Evolutionary conservation across 2,329 filamentous ascomycete genomes (phyloP).

Genomic region (Acarospora socialis): DNA sequence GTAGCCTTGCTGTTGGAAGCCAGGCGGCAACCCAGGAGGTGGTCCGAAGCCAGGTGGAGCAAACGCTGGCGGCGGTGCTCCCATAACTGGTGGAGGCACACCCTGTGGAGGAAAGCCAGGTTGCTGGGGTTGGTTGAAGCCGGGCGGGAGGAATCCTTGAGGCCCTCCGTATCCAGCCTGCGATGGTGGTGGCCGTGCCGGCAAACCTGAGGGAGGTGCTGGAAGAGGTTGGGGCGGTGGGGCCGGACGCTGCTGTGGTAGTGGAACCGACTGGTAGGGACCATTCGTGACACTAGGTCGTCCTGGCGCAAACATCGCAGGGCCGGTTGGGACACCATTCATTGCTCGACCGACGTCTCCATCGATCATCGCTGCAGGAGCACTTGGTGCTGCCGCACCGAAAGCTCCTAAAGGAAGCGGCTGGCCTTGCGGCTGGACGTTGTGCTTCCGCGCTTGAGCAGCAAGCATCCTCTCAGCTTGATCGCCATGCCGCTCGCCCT

Average conservation of each 20-base stretch:
- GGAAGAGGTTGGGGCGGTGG: slow-evolving; percentile 39
- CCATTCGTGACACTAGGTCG: slow-evolving; percentile 28
- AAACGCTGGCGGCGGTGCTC: slow-evolving; percentile 37
- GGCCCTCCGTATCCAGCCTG: slow-evolving; percentile 56
- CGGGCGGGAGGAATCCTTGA: slow-evolving; percentile 36
- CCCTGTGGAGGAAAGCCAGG: slow-evolving; percentile 26
- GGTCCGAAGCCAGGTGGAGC: slow-evolving; percentile 33
- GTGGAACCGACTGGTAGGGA: slow-evolving; percentile 28
- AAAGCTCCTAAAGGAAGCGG: slow-evolving; percentile 63
- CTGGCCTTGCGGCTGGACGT: slow-evolving; percentile 70
- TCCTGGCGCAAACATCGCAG: slow-evolving; percentile 25
- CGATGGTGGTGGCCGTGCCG: slow-evolving; percentile 55
- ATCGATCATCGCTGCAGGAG: slow-evolving; percentile 31
- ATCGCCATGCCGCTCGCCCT: slow-evolving; percentile 91
- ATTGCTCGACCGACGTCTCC: slow-evolving; percentile 19
- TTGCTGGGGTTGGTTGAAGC: slow-evolving; percentile 21
- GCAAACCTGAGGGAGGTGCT: slow-evolving; percentile 39
- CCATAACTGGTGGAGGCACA: slow-evolving; percentile 27
- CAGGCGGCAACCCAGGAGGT: slow-evolving; percentile 19
- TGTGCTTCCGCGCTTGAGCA: slow-evolving; percentile 83
- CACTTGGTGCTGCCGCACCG: slow-evolving; percentile 27
- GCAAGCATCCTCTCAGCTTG: slow-evolving; percentile 84
- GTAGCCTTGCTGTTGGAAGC: slow-evolving; percentile 13
- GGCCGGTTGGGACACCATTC: slow-evolving; percentile 22
- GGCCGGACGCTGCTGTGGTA: slow-evolving; percentile 18